These are phyloP conservation scores for Lactifluus piperatus DNA, from an alignment of 768 basidiomycete species.

Conservation along the genomic window DNA sequence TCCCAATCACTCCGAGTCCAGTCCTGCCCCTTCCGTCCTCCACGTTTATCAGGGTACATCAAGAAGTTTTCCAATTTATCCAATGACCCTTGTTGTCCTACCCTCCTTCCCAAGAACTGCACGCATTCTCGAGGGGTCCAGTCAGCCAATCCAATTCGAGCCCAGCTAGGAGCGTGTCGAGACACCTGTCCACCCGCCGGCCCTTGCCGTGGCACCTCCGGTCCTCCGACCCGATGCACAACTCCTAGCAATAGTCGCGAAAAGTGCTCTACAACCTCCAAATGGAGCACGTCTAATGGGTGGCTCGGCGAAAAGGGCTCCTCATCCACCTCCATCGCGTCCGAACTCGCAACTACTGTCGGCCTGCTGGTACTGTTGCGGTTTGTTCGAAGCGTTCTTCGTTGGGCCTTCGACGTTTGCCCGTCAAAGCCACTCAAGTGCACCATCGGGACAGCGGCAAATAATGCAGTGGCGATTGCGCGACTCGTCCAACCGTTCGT, in stretches of 20 bases:
- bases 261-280: conserved; percentile 64
- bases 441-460: conserved; percentile 29
- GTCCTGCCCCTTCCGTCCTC: conserved; percentile 61
- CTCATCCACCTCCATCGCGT: conserved; percentile 56
- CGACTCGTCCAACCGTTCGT: conserved; percentile 34
- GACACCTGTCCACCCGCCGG: conserved; percentile 35
- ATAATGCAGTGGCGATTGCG: conserved; percentile 41
- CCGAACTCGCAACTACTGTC: conserved; percentile 21
- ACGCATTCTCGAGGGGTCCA: conserved; percentile 53
- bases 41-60: conserved; percentile 40
- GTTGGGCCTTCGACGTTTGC: conserved; percentile 13
- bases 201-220: conserved; percentile 29
- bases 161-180: conserved; percentile 47
- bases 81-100: conserved; percentile 15
- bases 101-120: conserved; percentile 44
- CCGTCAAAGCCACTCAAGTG: conserved; percentile 34
- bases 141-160: conserved; percentile 32
- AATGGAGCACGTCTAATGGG: conserved; percentile 56
- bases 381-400: conserved; percentile 20
- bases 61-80: conserved; percentile 19
- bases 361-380: conserved; percentile 17
- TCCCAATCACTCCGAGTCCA: conserved; percentile 68
- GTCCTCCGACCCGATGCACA: conserved; percentile 44
- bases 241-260: conserved; percentile 49
- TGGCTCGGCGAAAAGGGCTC: conserved; percentile 37